phyloP scores from a whole-genome alignment of 2,329 filamentous ascomycete genomes.

The Fusarium dimerum region DNA sequence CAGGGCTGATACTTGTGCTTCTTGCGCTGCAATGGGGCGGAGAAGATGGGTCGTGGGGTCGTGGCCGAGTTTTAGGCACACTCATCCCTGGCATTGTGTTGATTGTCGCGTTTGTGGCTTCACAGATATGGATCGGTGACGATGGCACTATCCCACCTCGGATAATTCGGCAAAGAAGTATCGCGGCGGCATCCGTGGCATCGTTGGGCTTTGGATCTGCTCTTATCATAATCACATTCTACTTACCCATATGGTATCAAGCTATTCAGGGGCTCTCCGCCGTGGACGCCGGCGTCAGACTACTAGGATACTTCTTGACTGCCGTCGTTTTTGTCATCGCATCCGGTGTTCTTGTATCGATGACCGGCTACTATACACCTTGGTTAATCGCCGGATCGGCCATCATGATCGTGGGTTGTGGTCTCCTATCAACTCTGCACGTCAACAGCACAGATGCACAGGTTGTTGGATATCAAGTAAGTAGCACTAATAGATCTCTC shows the following conservation, averaged over 20 bases:
- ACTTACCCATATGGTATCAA: constrained; percentile 15
- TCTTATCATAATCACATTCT: constrained; percentile 8
- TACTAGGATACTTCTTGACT: constrained; percentile 2
- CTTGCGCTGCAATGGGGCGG: constrained; percentile 12
- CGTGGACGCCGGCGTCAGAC: constrained; percentile 2
- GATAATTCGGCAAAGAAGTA: constrained; percentile 3
- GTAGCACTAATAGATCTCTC: accelerated
- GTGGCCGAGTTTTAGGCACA: neutral
- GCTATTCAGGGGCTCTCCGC: constrained; percentile 8
- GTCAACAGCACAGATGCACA: constrained; percentile 2
- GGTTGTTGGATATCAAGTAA: constrained; percentile 12
- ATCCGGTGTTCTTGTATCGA: constrained; percentile 6
- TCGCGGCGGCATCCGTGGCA: neutral
- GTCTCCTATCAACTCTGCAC: constrained; percentile 3
- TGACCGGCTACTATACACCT: constrained; percentile 6
- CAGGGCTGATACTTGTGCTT: constrained; percentile 6
- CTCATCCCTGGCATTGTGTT: constrained; percentile 7
- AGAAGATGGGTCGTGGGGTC: constrained; percentile 3
- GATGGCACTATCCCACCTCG: constrained; percentile 6
- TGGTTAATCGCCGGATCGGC: constrained; percentile 7
- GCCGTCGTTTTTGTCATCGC: constrained; percentile 8
- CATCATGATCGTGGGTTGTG: neutral
- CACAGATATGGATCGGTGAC: constrained; percentile 9
- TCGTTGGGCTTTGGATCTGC: neutral
- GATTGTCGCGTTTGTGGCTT: constrained; percentile 1